Percentiles rank a stretch among this genome's conserved stretches.
Conservation (phyloP, 1,284 basidiomycete species). For the Entoloma clypeatum region DNA sequence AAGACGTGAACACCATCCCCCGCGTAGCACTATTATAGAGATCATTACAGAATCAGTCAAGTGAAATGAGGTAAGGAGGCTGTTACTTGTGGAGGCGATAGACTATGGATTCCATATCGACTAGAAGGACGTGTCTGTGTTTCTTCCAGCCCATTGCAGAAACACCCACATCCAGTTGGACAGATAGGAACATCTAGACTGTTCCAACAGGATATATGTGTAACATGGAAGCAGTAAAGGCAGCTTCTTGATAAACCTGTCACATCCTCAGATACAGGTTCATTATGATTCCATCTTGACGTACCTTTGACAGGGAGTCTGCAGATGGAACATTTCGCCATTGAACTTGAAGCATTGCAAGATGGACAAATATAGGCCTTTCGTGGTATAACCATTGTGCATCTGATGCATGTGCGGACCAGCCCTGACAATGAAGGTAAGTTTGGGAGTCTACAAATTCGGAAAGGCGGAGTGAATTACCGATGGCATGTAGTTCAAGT, state of each 20-base stretch:
- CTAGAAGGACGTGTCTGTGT: slow-evolving; percentile 19
- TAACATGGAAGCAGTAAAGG: slow-evolving; percentile 60
- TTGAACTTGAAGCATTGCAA: slow-evolving; percentile 43
- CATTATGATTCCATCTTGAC: no score
- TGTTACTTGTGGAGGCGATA: no score
- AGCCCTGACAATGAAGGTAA: slow-evolving; percentile 24
- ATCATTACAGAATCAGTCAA: no score
- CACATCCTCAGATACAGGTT: no score
- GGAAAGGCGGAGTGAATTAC: slow-evolving; percentile 22
- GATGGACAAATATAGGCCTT: slow-evolving; percentile 42
- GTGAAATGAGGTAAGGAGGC: no score
- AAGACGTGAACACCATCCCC: no score
- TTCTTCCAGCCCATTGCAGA: slow-evolving; percentile 37
- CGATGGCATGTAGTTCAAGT: slow-evolving; percentile 35
- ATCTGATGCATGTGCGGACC: slow-evolving; percentile 37
- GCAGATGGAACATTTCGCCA: slow-evolving; percentile 67
- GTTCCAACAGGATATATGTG: slow-evolving; percentile 65
- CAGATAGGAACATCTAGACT: slow-evolving; percentile 46
- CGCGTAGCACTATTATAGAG: no score
- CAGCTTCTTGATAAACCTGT: slow-evolving; percentile 71
- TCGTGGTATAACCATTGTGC: slow-evolving; percentile 29
- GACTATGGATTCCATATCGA: no score
- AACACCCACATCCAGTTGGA: slow-evolving; percentile 62
- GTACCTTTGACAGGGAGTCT: slow-evolving; percentile 75
- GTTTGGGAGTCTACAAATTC: slow-evolving; percentile 3